Evolutionary conservation across 1,284 basidiomycete species (phyloP), one percentile per base, ranked within the genome.

Genomic region (Dichomitus squalens): DNA sequence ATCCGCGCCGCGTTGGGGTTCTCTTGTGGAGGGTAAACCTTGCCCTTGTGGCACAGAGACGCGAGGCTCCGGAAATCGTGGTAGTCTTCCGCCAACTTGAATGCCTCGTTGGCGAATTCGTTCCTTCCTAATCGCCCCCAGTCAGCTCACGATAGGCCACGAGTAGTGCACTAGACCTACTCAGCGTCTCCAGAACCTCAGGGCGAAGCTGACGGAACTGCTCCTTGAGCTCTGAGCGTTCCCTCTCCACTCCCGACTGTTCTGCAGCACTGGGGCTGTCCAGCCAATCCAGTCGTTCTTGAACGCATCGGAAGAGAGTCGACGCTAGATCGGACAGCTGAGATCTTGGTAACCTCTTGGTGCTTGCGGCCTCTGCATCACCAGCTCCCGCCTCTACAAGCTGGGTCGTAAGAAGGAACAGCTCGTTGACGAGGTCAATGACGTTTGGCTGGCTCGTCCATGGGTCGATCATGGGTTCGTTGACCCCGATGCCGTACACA

Each of bases 51-150:
- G 72, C 92, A 95, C 4, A 98, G 80, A 40, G 88, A 84, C 20
- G 90, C 93, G 8, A 98, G 81, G 35, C 86, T 92, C 12, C 82
- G 77, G 75, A 92, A 97, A 71, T 97, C 95, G 23, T 80, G 80
- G 70, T 95, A 95, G 62, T 89, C 80, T 67, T 96, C 93, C 2
- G 95, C 94, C 1, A 97, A 82, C 7, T 77, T 72, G 71, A 94
- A 95, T 0, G 94, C 94, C 49, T 86, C 76, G 34, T 83, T 79
- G 7, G 82, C 79, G 61, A 88, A 81, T 4, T 88, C 88, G 55
- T 86, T 85, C 51, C 79, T 79, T n/a, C 87, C 87, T 90, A 52
- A 39, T 34, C 5, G 16, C 39, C 5, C 18, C 39, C 21, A 47
- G 38, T 35, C 18, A 54, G 44, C 11, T 7, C 5, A 35, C 7